Evolutionary conservation across 345 rosid genomes (phyloP).

Genomic region (Eucalyptus sp.): DNA sequence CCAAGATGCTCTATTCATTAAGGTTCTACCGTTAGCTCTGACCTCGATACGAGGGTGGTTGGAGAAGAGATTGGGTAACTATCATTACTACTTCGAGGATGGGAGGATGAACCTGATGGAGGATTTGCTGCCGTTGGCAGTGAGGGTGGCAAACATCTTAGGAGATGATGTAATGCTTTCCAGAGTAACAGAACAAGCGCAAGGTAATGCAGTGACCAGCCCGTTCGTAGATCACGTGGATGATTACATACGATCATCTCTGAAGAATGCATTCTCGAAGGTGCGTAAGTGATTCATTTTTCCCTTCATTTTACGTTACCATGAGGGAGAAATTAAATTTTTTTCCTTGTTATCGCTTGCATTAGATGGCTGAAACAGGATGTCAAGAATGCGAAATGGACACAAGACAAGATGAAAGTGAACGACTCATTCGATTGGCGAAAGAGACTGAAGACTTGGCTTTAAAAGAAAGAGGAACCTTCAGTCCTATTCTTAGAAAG

Average conservation of each 20-base stretch:
- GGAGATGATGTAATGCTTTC: constrained; percentile 45
- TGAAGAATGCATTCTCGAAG: constrained; percentile 62
- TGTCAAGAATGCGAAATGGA: constrained; percentile 20
- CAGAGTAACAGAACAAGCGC: constrained; percentile 23
- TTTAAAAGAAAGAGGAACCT: constrained; percentile 55
- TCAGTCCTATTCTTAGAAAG: constrained; percentile 67
- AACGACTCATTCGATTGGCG: constrained; percentile 49
- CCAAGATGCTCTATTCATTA: constrained; percentile 47
- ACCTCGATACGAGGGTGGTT: constrained; percentile 79
- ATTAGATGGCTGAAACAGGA: constrained; percentile 47
- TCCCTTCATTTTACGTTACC: background rate
- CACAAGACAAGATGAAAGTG: constrained; percentile 39
- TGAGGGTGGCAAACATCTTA: constrained; percentile 49
- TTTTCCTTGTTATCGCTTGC: background rate
- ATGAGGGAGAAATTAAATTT: background rate
- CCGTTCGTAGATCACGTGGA: constrained; percentile 46
- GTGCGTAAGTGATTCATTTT: constrained; percentile 6
- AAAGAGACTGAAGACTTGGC: constrained; percentile 78
- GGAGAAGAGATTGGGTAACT: constrained; percentile 58
- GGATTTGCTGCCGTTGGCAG: constrained; percentile 57
- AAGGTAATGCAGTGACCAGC: constrained; percentile 34
- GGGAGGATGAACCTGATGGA: constrained; percentile 48
- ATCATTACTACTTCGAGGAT: constrained; percentile 64
- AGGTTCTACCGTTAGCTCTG: constrained; percentile 45
- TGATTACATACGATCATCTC: constrained; percentile 62